phyloP scores from a whole-genome alignment of 257 asterid genomes.

The Ilex aquifolium region DNA sequence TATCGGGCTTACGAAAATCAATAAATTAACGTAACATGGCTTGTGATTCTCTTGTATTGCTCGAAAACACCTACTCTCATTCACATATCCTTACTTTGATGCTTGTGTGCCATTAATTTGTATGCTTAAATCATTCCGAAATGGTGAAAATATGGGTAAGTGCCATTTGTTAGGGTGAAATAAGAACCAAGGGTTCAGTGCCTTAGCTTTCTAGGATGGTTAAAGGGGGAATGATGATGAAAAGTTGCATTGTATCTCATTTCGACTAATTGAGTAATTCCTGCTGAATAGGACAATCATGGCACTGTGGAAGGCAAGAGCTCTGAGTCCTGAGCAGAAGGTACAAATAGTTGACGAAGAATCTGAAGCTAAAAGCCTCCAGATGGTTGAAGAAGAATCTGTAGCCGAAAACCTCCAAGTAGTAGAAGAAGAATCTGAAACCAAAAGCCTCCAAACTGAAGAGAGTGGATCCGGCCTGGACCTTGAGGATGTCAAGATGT shows the following conservation, averaged over 20 bases:
- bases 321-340: constrained; percentile 94
- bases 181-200: not conserved
- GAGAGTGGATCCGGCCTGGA: constrained; percentile 57
- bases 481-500: constrained; percentile 70
- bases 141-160: not conserved
- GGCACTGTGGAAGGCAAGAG: constrained; percentile 94
- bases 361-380: constrained; percentile 53
- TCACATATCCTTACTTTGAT: not conserved
- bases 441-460: constrained; percentile 53
- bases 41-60: not conserved
- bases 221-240: no score
- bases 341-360: constrained; percentile 78
- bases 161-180: not conserved
- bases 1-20: no score
- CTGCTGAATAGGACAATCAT: constrained; percentile 65
- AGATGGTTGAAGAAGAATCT: constrained; percentile 62
- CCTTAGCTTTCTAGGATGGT: not conserved
- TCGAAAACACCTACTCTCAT: not conserved
- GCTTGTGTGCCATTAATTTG: not conserved
- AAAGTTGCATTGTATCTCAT: not conserved
- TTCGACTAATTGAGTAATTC: not conserved
- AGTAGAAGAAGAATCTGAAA: constrained; percentile 65
- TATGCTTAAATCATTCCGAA: not conserved
- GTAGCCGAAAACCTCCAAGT: constrained; percentile 38
- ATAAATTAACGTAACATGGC: not conserved